Conservation (phyloP, 345 rosid species). For the Hypericum perforatum region DNA sequence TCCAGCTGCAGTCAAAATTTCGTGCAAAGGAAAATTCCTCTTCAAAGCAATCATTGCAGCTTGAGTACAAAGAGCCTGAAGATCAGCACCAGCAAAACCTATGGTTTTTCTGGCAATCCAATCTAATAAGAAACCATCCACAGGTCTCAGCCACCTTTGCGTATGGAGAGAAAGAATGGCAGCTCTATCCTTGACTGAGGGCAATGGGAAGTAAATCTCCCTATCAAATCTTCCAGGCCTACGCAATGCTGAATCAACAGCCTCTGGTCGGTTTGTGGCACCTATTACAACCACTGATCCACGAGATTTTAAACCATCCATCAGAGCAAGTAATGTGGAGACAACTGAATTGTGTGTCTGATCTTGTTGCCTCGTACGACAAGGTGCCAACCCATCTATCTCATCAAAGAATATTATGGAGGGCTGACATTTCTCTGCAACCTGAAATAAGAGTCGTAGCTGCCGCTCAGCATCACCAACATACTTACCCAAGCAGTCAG, state of each 20-base stretch:
- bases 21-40: conserved; percentile 89
- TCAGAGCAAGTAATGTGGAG: conserved; percentile 84
- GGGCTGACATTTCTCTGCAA: conserved; percentile 95
- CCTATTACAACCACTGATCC: conserved; percentile 99
- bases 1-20: conserved; percentile 63
- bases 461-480: conserved; percentile 99
- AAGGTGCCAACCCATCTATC: conserved; percentile 94
- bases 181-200: conserved; percentile 75
- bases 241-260: conserved; percentile 95
- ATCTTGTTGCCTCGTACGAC: conserved; percentile 86
- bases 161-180: conserved; percentile 90
- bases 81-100: conserved; percentile 98
- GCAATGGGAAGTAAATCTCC: conserved; percentile 91
- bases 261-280: conserved; percentile 98
- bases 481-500: conserved; percentile 97
- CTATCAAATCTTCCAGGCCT: conserved; percentile 98
- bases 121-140: conserved; percentile 62
- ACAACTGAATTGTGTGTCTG: conserved; percentile 99
- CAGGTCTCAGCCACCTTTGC: conserved; percentile 84
- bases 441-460: conserved; percentile 95
- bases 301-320: conserved; percentile 94
- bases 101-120: conserved; percentile 80
- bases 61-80: conserved; percentile 95
- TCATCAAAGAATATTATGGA: conserved; percentile 96
- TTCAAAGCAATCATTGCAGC: conserved; percentile 82